phyloP scores from a whole-genome alignment of 768 basidiomycete species.

The Lentinula lateritia region DNA sequence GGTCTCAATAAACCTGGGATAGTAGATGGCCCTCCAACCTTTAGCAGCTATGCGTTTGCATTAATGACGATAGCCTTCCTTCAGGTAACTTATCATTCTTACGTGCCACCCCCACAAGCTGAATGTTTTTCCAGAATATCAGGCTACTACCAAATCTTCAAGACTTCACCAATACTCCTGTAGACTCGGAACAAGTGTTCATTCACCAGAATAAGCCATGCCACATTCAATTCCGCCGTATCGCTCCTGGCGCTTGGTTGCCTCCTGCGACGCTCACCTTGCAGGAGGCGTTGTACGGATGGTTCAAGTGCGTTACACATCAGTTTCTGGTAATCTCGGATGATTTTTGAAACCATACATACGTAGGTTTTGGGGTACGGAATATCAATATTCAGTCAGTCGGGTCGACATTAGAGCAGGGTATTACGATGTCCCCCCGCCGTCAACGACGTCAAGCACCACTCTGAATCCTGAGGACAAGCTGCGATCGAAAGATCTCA shows the following conservation, averaged over 20 bases:
- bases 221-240: neutral
- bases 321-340: too few species aligned
- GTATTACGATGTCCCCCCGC: neutral
- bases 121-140: constrained; percentile 24
- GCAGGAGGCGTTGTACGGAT: neutral
- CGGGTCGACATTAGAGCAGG: neutral
- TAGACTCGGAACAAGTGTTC: neutral
- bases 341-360: neutral
- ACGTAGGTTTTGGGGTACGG: neutral
- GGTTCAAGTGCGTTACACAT: neutral
- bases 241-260: neutral
- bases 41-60: constrained; percentile 58
- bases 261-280: neutral
- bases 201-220: neutral
- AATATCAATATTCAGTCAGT: neutral
- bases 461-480: neutral
- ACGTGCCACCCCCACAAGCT: neutral
- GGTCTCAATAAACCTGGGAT: constrained; percentile 43
- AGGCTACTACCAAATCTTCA: constrained; percentile 51
- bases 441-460: neutral
- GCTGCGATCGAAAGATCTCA: neutral
- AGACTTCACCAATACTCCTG: constrained; percentile 15
- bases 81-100: constrained; percentile 36
- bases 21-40: constrained; percentile 23
- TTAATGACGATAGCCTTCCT: constrained; percentile 58